Evolutionary conservation across 1,284 basidiomycete species (phyloP).

Genomic region (Pascua sp.): DNA sequence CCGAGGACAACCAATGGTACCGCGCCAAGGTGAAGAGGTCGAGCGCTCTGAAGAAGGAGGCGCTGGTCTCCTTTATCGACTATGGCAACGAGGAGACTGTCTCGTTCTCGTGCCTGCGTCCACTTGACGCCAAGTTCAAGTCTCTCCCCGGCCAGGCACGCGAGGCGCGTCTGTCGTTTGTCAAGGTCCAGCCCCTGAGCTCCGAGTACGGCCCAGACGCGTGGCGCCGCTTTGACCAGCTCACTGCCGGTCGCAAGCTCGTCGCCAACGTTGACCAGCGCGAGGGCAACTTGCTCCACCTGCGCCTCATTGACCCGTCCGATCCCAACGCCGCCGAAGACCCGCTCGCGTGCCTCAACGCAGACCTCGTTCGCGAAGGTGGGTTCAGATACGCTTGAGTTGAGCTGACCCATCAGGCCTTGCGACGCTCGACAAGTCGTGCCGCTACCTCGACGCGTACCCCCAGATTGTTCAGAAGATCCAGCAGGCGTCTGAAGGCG

Average conservation of each 20-base stretch:
- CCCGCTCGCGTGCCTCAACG: constrained; percentile 74
- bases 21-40: constrained; percentile 79
- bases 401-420: constrained; percentile 53
- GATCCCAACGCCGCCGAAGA: constrained; percentile 66
- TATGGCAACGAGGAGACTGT: constrained; percentile 81
- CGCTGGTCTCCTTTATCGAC: constrained; percentile 50
- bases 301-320: constrained; percentile 79
- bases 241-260: constrained; percentile 83
- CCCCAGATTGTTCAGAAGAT: constrained; percentile 66
- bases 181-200: constrained; percentile 70
- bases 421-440: constrained; percentile 73
- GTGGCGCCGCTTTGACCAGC: constrained; percentile 72
- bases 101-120: constrained; percentile 65
- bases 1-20: constrained; percentile 82
- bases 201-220: constrained; percentile 84
- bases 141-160: constrained; percentile 65
- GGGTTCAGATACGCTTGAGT: constrained; percentile 8
- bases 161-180: constrained; percentile 57
- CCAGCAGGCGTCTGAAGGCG: constrained; percentile 58
- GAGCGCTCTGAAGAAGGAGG: constrained; percentile 71
- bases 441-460: constrained; percentile 68
- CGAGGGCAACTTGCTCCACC: constrained; percentile 72
- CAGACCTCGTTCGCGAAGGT: constrained; percentile 62
- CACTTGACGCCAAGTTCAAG: constrained; percentile 80
- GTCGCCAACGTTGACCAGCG: constrained; percentile 83